Percentiles rank a stretch among this genome's conserved stretches.
phyloP scores from a whole-genome alignment of 352 stramenopile genomes.

The Phytophthora hybrid region DNA sequence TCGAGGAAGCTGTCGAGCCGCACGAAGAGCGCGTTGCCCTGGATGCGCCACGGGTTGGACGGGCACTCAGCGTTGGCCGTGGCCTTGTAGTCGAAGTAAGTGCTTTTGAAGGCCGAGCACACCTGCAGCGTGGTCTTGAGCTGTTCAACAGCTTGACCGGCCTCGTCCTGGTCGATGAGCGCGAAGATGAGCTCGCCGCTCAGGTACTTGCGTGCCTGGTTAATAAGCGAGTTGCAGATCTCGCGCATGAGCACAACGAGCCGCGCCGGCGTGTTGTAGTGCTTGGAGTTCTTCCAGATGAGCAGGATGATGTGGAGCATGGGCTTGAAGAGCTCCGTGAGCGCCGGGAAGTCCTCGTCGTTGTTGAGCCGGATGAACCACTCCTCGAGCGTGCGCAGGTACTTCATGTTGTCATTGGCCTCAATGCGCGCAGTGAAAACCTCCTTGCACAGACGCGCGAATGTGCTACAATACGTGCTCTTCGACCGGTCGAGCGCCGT shows the following conservation, averaged over 20 bases:
- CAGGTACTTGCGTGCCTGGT: slow-evolving; percentile 93
- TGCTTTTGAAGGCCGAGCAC: slow-evolving; percentile 97
- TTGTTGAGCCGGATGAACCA: slow-evolving; percentile 97
- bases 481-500: slow-evolving; percentile 95
- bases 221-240: slow-evolving; percentile 98
- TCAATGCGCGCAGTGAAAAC: slow-evolving; percentile 97
- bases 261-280: slow-evolving; percentile 98
- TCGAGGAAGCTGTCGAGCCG: slow-evolving; percentile 98
- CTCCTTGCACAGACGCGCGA: slow-evolving; percentile 97
- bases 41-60: slow-evolving; percentile 98
- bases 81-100: slow-evolving; percentile 99
- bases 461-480: slow-evolving; percentile 97
- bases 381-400: slow-evolving; percentile 95
- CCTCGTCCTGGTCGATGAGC: slow-evolving; percentile 97
- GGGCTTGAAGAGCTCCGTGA: slow-evolving; percentile 97
- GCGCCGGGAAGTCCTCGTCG: slow-evolving; percentile 94
- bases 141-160: slow-evolving; percentile 93
- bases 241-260: slow-evolving; percentile 98
- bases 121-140: slow-evolving; percentile 95
- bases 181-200: slow-evolving; percentile 96
- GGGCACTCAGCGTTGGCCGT: slow-evolving; percentile 97
- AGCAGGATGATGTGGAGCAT: slow-evolving; percentile 98
- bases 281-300: slow-evolving; percentile 99
- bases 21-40: slow-evolving; percentile 98
- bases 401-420: slow-evolving; percentile 99